A percentile compares a stretch with the other conserved stretches of the same genome.
Evolutionary conservation across 495 filamentous ascomycete species (phyloP).

Genomic region (Podospora comata): DNA sequence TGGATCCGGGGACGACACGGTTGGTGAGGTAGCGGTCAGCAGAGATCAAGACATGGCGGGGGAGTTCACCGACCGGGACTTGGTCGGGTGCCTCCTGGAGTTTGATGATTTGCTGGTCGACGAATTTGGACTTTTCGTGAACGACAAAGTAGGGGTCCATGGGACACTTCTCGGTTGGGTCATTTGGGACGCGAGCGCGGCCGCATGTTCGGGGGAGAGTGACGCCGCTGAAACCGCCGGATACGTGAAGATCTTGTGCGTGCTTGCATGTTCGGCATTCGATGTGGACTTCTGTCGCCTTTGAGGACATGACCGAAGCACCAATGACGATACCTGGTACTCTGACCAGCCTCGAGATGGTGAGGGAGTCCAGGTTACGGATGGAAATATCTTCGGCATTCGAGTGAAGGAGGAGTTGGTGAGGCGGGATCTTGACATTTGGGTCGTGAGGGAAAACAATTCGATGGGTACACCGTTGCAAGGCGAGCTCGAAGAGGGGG

Average conservation of each 20-base stretch:
- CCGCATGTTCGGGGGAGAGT: constrained; percentile 77
- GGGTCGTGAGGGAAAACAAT: constrained; percentile 78
- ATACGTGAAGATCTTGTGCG: constrained; percentile 65
- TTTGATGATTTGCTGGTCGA: constrained; percentile 97
- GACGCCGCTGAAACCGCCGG: constrained; percentile 81
- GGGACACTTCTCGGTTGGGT: constrained; percentile 68
- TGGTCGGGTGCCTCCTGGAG: constrained; percentile 98
- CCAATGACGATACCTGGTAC: constrained; percentile 98
- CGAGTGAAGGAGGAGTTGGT: constrained; percentile 95
- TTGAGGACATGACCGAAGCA: constrained; percentile 92
- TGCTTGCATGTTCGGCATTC: constrained; percentile 87
- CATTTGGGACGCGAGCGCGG: constrained; percentile 54
- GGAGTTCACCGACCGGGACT: constrained; percentile 94
- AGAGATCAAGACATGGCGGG: constrained; percentile 88
- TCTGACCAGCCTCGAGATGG: constrained; percentile 90
- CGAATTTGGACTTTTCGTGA: constrained; percentile 92
- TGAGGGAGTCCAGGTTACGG: constrained; percentile 86
- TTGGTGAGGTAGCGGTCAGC: constrained; percentile 96
- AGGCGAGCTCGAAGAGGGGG: constrained; percentile 88
- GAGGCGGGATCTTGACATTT: constrained; percentile 72
- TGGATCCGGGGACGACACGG: constrained; percentile 88
- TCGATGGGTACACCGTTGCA: constrained; percentile 84
- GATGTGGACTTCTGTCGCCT: constrained; percentile 81
- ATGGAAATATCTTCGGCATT: constrained; percentile 87
- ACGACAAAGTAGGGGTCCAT: constrained; percentile 93